These are phyloP conservation scores for Basidioascus undulatus DNA, from an alignment of 768 basidiomycete genomes.

Conservation along the genomic window DNA sequence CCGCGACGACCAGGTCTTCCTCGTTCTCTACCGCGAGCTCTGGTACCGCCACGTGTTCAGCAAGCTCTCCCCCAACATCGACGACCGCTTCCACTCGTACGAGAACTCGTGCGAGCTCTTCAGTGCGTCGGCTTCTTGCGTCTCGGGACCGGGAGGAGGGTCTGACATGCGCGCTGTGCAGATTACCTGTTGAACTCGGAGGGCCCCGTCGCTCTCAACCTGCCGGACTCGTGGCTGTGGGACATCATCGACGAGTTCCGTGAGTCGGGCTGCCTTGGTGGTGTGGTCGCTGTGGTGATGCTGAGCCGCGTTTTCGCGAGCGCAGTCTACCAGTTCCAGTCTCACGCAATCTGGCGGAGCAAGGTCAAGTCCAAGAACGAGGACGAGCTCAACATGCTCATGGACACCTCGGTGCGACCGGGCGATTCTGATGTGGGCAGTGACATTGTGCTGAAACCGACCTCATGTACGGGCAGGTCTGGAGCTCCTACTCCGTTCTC, in stretches of 20 bases:
- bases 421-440: no score
- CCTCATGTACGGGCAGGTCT: conserved; percentile 31
- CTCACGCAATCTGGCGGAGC: conserved; percentile 76
- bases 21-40: conserved; percentile 86
- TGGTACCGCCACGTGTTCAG: conserved; percentile 81
- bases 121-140: conserved; percentile 30
- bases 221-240: conserved; percentile 97
- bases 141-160: not conserved
- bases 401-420: no score
- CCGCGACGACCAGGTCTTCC: conserved; percentile 83
- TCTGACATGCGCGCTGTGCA: not conserved
- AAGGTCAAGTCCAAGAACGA: conserved; percentile 60
- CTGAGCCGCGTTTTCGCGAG: no score
- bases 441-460: not conserved
- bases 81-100: conserved; percentile 93
- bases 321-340: conserved; percentile 95
- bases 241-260: conserved; percentile 44
- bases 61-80: conserved; percentile 62
- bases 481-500: conserved; percentile 94
- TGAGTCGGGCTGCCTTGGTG: no score
- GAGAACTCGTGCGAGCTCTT: conserved; percentile 91
- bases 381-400: conserved; percentile 63
- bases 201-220: conserved; percentile 70
- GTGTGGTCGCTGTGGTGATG: no score
- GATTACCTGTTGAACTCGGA: conserved; percentile 48